These are phyloP conservation scores for Phascolomyces articulosus DNA, from an alignment of 371 early-diverging fungal species.

Conservation along the genomic window DNA sequence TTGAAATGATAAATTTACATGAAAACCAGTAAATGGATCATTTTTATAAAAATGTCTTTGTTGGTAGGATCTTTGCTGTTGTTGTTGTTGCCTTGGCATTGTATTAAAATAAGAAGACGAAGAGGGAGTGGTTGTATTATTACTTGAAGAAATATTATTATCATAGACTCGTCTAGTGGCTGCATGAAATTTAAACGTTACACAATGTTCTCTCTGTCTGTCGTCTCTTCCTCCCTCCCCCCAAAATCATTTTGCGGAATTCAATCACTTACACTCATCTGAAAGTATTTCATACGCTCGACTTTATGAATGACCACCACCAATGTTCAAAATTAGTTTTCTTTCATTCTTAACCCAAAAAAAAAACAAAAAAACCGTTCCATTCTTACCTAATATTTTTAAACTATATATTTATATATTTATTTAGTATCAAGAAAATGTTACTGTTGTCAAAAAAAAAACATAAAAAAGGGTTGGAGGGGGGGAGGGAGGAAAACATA, in stretches of 20 bases:
- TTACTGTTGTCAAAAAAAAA: background rate
- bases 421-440: background rate
- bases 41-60: background rate
- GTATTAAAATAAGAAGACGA: background rate
- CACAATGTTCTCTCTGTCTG: too few species aligned
- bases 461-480: too few species aligned
- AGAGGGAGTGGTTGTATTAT: background rate
- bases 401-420: constrained; percentile 24
- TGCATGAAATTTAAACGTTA: constrained; percentile 8
- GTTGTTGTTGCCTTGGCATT: constrained; percentile 1
- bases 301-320: constrained; percentile 1
- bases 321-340: too few species aligned
- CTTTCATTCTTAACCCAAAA: too few species aligned
- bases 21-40: constrained; percentile 37
- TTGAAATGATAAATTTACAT: too few species aligned
- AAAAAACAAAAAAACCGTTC: too few species aligned
- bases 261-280: constrained; percentile 41
- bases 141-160: constrained; percentile 10
- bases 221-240: too few species aligned
- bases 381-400: constrained; percentile 51
- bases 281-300: constrained; percentile 57
- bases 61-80: background rate
- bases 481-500: too few species aligned
- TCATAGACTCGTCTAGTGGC: constrained; percentile 46
- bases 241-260: too few species aligned